A percentile compares a stretch with the other conserved stretches of the same genome.
phyloP scores from a whole-genome alignment of 768 basidiomycete species.

The Suillus subalutaceus region DNA sequence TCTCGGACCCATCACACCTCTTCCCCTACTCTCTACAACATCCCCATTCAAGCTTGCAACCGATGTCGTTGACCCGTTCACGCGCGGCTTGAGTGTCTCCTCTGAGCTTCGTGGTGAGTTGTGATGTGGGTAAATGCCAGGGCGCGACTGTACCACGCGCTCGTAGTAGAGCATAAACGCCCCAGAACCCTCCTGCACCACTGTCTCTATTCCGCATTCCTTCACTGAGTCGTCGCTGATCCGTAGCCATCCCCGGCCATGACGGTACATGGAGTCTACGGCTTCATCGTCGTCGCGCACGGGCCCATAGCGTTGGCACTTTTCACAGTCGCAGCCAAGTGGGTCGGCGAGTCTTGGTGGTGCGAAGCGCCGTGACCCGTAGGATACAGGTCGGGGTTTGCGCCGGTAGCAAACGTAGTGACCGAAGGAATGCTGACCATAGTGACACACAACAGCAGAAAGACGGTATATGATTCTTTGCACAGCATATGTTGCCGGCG shows the following conservation, averaged over 20 bases:
- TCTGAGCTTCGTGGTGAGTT: slow-evolving; percentile 54
- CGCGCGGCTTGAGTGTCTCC: slow-evolving; percentile 63
- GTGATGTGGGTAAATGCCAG: slow-evolving; percentile 35
- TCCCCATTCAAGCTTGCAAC: slow-evolving; percentile 40
- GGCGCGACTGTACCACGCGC: slow-evolving; percentile 48
- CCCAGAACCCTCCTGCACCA: slow-evolving; percentile 72
- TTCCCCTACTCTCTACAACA: slow-evolving; percentile 21
- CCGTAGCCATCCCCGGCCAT: slow-evolving; percentile 80
- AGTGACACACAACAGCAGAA: slow-evolving; percentile 87
- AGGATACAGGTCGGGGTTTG: slow-evolving; percentile 60
- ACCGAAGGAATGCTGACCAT: slow-evolving; percentile 89
- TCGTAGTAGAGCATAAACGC: slow-evolving; percentile 97
- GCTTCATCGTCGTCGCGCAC: slow-evolving; percentile 59
- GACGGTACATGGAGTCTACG: slow-evolving; percentile 31
- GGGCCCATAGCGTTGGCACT: slow-evolving; percentile 50
- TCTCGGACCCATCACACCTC: slow-evolving; percentile 43
- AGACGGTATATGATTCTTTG: slow-evolving; percentile 85
- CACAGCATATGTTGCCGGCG: slow-evolving; percentile 52
- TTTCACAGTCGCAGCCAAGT: slow-evolving; percentile 49
- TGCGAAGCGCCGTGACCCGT: slow-evolving; percentile 41
- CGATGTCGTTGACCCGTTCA: slow-evolving; percentile 53
- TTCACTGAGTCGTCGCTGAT: slow-evolving; percentile 85
- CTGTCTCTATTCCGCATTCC: slow-evolving; percentile 74
- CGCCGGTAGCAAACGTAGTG: slow-evolving; percentile 93
- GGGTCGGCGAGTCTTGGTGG: slow-evolving; percentile 44